Conservation (phyloP, 225 moss, liverwort and hornwort genomes). For the Ulota crispa region DNA sequence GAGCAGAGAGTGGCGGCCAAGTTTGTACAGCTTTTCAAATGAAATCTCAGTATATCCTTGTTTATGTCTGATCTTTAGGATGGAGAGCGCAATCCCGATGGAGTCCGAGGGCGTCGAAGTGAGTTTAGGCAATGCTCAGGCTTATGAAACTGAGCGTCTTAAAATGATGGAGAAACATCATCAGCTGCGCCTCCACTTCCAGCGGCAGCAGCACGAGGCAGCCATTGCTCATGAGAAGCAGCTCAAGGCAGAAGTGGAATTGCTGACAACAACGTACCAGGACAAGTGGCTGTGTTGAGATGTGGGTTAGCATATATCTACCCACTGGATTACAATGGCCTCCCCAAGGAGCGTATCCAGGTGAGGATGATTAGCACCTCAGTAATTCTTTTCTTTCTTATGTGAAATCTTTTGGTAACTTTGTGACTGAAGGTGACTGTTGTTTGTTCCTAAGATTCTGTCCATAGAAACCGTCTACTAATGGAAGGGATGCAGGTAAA, state of each 20-base stretch:
- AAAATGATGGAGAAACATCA: constrained; percentile 7
- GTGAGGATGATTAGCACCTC: too few relatives aligned
- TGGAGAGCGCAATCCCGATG: background rate
- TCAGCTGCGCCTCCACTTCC: constrained; percentile 4
- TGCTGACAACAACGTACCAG: background rate
- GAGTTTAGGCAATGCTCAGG: background rate
- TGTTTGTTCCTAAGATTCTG: too few relatives aligned
- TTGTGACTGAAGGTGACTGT: too few relatives aligned
- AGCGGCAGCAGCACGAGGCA: background rate
- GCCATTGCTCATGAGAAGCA: background rate
- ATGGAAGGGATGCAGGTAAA: too few relatives aligned
- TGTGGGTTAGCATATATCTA: background rate
- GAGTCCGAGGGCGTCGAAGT: background rate
- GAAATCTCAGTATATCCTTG: background rate
- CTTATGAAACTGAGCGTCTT: constrained; percentile 9
- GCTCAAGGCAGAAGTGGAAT: constrained; percentile 7
- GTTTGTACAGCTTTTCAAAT: background rate
- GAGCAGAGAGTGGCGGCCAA: background rate
- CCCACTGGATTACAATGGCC: too few relatives aligned
- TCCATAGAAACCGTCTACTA: too few relatives aligned
- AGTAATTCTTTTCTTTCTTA: too few relatives aligned
- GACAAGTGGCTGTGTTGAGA: background rate
- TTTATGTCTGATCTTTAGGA: background rate
- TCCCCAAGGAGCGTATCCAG: too few relatives aligned
- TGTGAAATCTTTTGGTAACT: too few relatives aligned